Base-by-base conservation (phyloP, 2,329 filamentous ascomycete genomes). In the Ophiostoma sp. region DNA sequence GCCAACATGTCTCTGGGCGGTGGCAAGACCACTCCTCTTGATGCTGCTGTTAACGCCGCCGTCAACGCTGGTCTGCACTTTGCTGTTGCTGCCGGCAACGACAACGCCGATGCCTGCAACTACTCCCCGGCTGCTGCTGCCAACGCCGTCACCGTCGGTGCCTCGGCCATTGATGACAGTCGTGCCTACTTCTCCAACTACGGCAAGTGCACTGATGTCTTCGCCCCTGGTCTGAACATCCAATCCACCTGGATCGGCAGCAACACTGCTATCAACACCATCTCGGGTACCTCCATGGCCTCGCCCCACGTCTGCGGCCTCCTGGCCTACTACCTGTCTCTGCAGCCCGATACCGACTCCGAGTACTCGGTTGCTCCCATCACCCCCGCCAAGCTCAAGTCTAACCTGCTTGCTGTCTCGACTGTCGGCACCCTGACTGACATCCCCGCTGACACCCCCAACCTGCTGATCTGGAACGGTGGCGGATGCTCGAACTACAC, bases 121-220 rank as follows among this genome's bases (percentile, higher is more conserved):
- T 99, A 98, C 90, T 99, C 96, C 55, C 96, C 96, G 75, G 97
- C 96, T 80, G 93, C 95, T 76, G 94, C 97, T 78, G 87, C 90
- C 79, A 94, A 97, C 81, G 95, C 96, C 78, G 90, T 99, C 82
- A 99, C 96, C 74, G 96, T 99, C 76, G 97, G 95, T 84, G 96
- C 96, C 78, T 97, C 94, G 63, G 96, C 93, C 78, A 90, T 99
- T 75, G 90, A 92, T 80, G 96, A 99, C 82, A 93, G 94, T 88
- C 95, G 96, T 85, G 96, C 96, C 77, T 99, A 98, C 90, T 99
- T 99, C 91, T 99, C 97, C 90, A 99, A 99, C 93, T 98, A 91
- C 84, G 96, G 96, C 84, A 96, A 95, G 89, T 99, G 96, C 90
- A 97, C 95, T 83, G 96, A 99, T 85, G 97, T 99, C 88, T 99